These are phyloP conservation scores for Malus domestica DNA, from an alignment of 306 rosid species.

Conservation along the genomic window DNA sequence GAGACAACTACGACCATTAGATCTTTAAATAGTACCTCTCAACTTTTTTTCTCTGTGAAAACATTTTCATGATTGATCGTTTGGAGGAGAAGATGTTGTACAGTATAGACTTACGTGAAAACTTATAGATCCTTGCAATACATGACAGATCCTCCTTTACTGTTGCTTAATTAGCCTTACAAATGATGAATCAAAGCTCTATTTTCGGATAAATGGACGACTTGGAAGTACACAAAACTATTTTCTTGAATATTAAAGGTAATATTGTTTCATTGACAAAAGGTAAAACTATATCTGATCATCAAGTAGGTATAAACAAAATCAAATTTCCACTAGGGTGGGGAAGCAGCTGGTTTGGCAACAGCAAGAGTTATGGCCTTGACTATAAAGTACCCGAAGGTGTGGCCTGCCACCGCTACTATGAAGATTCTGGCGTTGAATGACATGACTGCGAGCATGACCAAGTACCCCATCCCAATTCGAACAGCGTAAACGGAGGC, in stretches of 20 bases:
- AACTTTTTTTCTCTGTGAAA: background rate
- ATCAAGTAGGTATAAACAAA: background rate
- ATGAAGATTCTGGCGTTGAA: conserved; percentile 59
- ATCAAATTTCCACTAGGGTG: conserved; percentile 21
- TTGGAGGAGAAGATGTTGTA: background rate
- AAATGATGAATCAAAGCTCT: background rate
- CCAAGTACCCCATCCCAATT: conserved; percentile 37
- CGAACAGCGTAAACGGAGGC: conserved; percentile 31
- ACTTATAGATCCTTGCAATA: too few species aligned
- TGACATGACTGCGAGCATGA: conserved; percentile 79
- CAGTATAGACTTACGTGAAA: too few species aligned
- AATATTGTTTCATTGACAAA: background rate
- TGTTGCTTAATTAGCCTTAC: background rate
- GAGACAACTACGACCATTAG: too few species aligned
- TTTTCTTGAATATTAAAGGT: background rate
- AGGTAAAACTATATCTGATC: background rate
- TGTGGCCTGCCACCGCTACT: conserved; percentile 58
- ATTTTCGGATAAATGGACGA: too few species aligned
- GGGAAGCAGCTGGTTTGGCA: conserved; percentile 1
- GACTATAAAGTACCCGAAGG: conserved; percentile 48
- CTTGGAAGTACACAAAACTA: too few species aligned
- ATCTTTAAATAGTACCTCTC: background rate
- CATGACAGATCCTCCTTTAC: background rate
- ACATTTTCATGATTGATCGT: background rate
- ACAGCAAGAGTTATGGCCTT: conserved; percentile 27